Conservation (phyloP, 2,329 filamentous ascomycete genomes). For the Cladorrhinum sp. region DNA sequence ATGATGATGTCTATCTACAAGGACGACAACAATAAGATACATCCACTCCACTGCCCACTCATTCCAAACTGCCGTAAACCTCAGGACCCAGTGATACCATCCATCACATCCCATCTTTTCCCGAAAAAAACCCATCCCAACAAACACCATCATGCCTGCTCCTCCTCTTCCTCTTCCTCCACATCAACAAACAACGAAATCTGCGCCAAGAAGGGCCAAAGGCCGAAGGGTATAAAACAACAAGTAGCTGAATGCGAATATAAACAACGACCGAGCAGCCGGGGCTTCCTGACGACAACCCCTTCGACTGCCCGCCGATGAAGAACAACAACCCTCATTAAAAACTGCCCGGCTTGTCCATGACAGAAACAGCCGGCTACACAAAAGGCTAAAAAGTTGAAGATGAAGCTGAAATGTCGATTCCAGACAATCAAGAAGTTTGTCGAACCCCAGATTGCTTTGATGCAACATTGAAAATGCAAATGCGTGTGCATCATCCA, state of each 20-base stretch:
- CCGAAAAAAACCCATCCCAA: background rate
- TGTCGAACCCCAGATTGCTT: background rate
- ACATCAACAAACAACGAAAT: background rate
- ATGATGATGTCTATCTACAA: too few relatives aligned
- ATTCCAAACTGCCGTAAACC: background rate
- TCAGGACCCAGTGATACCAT: background rate
- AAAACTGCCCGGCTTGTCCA: constrained; percentile 5
- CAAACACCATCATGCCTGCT: background rate
- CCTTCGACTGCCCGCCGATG: background rate
- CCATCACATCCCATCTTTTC: background rate
- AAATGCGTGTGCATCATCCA: background rate
- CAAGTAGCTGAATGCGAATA: constrained; percentile 9
- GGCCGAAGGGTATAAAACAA: constrained; percentile 9
- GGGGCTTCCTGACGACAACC: background rate
- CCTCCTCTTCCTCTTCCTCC: background rate
- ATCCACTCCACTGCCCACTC: background rate
- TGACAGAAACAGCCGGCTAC: constrained; percentile 1
- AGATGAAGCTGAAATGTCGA: constrained; percentile 1
- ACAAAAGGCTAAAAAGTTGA: constrained; percentile 4
- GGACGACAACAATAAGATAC: background rate
- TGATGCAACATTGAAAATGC: background rate
- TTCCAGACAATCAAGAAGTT: background rate
- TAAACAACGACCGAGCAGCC: constrained; percentile 1
- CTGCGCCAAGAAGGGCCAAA: background rate
- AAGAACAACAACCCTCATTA: constrained; percentile 1